Evolutionary conservation across 306 rosid species (phyloP).

Genomic region (Vigna nakashimae): DNA sequence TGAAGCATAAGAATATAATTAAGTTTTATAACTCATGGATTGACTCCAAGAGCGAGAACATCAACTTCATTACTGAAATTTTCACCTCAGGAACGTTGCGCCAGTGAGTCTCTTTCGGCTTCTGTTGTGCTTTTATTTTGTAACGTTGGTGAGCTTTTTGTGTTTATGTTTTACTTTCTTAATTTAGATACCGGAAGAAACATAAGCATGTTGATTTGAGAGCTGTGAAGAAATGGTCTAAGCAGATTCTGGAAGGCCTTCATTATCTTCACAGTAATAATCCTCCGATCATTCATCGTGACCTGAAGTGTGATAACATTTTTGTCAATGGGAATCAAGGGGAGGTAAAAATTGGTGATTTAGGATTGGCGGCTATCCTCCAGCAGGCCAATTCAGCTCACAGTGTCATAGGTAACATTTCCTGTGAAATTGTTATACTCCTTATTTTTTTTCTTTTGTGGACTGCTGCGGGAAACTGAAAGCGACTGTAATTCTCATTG

Average conservation of each 20-base stretch:
- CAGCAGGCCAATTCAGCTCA: slow-evolving; percentile 90
- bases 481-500: slow-evolving; percentile 32
- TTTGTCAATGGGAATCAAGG: slow-evolving; percentile 99
- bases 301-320: slow-evolving; percentile 96
- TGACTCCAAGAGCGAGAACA: slow-evolving; percentile 75
- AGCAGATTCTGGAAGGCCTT: slow-evolving; percentile 97
- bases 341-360: slow-evolving; percentile 97
- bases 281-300: slow-evolving; percentile 95
- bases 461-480: slow-evolving; percentile 19
- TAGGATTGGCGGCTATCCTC: slow-evolving; percentile 96
- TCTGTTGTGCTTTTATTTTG: slow-evolving; percentile 1
- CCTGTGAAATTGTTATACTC: slow-evolving; percentile 17
- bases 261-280: slow-evolving; percentile 90
- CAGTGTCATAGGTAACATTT: slow-evolving; percentile 87
- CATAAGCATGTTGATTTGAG: slow-evolving; percentile 97
- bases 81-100: slow-evolving; percentile 93
- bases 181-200: slow-evolving; percentile 82
- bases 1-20: slow-evolving; percentile 94
- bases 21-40: slow-evolving; percentile 92
- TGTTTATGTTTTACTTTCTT: slow-evolving; percentile 32
- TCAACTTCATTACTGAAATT: slow-evolving; percentile 94
- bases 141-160: slow-evolving; percentile 3
- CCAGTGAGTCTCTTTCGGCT: slow-evolving; percentile 67
- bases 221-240: slow-evolving; percentile 98
- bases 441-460: slow-evolving; percentile 29